A percentile compares a stretch with the other conserved stretches of the same genome.
Conservation (phyloP, 352 stramenopile species). For the Pythium plurisporium region DNA sequence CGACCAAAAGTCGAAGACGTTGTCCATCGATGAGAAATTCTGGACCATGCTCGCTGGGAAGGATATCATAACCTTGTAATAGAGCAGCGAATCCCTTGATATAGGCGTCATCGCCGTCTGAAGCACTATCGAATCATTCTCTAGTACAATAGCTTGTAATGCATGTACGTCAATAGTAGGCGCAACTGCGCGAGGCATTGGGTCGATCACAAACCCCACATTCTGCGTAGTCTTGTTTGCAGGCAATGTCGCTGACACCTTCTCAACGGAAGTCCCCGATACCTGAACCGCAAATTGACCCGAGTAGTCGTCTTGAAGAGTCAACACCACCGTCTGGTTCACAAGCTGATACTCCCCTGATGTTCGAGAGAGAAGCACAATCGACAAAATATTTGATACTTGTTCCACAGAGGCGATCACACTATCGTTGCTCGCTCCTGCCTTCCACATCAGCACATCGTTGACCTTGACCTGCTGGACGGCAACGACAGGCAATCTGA, state of each 20-base stretch:
- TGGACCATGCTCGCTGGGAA: conserved; percentile 2
- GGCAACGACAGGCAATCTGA: background rate
- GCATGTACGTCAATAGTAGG: background rate
- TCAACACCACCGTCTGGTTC: background rate
- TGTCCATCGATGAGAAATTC: background rate
- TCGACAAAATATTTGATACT: background rate
- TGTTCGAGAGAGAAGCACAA: background rate
- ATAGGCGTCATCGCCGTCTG: background rate
- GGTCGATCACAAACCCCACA: background rate
- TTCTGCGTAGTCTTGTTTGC: background rate
- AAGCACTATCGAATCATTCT: conserved; percentile 1
- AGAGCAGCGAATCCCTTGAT: background rate
- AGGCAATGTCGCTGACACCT: background rate
- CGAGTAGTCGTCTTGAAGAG: conserved; percentile 6
- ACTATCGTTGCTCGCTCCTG: background rate
- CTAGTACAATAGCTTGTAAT: background rate
- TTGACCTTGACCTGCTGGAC: conserved; percentile 4
- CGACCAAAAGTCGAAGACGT: background rate
- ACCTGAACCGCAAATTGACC: conserved; percentile 6
- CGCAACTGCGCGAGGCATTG: conserved; percentile 10
- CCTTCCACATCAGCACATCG: background rate
- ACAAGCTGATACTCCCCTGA: background rate
- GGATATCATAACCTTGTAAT: conserved; percentile 11
- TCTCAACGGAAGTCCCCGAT: conserved; percentile 6
- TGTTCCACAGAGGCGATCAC: background rate